These are phyloP conservation scores for Ascochyta koolunga DNA, from an alignment of 2,329 filamentous ascomycete species.

Conservation along the genomic window DNA sequence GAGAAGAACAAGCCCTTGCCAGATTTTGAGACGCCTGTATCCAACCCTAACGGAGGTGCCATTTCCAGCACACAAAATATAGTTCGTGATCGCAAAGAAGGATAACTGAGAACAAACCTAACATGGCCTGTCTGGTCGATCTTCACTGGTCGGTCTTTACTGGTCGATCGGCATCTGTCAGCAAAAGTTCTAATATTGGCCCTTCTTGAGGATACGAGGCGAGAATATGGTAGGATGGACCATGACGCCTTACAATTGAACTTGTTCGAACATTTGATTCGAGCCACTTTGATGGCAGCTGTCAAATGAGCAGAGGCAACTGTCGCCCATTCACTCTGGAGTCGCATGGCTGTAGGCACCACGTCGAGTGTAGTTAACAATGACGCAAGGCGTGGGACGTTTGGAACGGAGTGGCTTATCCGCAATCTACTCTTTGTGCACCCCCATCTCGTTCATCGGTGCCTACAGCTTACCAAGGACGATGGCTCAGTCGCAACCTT, in stretches of 20 bases:
- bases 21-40: not conserved
- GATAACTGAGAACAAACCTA: not conserved
- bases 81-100: not conserved
- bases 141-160: not conserved
- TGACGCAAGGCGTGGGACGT: not conserved
- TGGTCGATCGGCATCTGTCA: not conserved
- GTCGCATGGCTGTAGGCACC: not conserved
- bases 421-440: not conserved
- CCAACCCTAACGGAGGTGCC: not conserved
- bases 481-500: not conserved
- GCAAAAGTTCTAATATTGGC: not conserved
- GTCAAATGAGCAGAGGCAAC: not conserved
- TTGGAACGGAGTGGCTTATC: not conserved
- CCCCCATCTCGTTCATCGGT: not conserved
- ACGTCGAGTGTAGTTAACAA: not conserved
- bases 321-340: too few species aligned
- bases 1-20: not conserved
- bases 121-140: not conserved
- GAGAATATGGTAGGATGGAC: not conserved
- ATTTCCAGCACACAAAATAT: not conserved
- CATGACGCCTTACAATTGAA: not conserved
- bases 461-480: not conserved
- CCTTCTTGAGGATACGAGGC: not conserved
- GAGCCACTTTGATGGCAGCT: not conserved
- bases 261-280: not conserved